Base-by-base conservation (phyloP, 148 eudicot species). In the Camellia japonica region DNA sequence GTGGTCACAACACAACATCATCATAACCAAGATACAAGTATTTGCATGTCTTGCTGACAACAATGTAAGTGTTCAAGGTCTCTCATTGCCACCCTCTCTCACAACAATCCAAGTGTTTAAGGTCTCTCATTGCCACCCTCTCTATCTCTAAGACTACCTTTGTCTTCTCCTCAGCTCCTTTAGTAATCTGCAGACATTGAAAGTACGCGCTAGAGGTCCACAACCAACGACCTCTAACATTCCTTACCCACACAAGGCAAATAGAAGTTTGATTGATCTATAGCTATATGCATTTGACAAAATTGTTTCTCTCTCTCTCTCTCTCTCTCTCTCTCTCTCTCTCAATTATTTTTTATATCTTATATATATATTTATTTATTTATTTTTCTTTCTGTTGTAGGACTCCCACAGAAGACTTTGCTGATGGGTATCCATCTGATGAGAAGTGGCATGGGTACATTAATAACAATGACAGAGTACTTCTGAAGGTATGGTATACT, bases 391-490 rank as follows among this genome's bases (percentile, higher is more conserved):
- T 38, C 19, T 79, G 66, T 66, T 75, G 44, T 79, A 93, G 98
- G 87, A 87, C 91, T 38, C 94, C 97, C 0, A 92, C 86, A 80
- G 86, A 90, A 38, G 89, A 85, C 3, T 79, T 83, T 79, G 86
- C 88, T 7, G 86, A 81, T 69, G 89, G 89, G 60, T 87, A 87
- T 78, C 87, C 89, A 23, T 89, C 89, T 18, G 86, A 87, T 82
- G 91, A 89, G 58, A 79, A 80, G 61, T 89, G 91, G 91, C 84
- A 87, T 65, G 91, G 90, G 6, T 89, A 89, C 77, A 84, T 89
- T 12, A 87, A 89, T 71, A 81, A 89, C 58, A 74, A 87, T 66
- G 91, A 89, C 77, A 85, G 91, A 79, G 89, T 89, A 41, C 88
- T 89, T 46, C 84, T 87, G 44, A 89, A 89, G 90, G 91, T 89